Evolutionary conservation across 106 monocot species (phyloP).

Genomic region (Acorus gramineus): DNA sequence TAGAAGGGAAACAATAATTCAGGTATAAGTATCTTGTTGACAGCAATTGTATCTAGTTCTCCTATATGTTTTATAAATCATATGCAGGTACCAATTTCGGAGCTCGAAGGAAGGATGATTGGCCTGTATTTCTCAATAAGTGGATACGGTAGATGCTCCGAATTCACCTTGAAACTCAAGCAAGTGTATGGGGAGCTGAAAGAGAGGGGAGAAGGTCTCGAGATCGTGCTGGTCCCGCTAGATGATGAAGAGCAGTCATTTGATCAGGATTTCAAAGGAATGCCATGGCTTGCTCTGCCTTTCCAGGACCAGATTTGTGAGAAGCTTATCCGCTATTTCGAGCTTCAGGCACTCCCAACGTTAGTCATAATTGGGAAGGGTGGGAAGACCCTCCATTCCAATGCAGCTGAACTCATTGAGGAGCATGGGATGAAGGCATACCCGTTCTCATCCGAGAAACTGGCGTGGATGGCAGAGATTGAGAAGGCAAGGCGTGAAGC

Average conservation of each 20-base stretch:
- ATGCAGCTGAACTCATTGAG: constrained; percentile 54
- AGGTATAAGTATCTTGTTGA: no score
- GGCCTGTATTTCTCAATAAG: constrained; percentile 38
- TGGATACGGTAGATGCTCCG: constrained; percentile 14
- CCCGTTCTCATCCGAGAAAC: constrained; percentile 49
- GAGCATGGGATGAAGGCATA: constrained; percentile 48
- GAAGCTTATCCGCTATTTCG: constrained; percentile 50
- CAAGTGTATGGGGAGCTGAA: constrained; percentile 48
- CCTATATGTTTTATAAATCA: no score
- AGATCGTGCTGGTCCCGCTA: constrained; percentile 45
- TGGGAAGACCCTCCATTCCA: constrained; percentile 54
- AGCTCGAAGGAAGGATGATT: constrained; percentile 71
- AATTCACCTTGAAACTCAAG: constrained; percentile 34
- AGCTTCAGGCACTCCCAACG: constrained; percentile 35
- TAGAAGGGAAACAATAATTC: no score
- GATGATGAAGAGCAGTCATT: constrained; percentile 39
- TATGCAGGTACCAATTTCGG: constrained; percentile 49
- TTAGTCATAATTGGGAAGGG: constrained; percentile 55
- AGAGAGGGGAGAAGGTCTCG: constrained; percentile 52
- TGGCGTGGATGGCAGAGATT: constrained; percentile 32
- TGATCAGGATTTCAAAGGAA: constrained; percentile 16
- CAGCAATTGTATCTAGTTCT: no score
- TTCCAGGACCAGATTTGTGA: constrained; percentile 43
- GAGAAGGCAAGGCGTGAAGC: constrained; percentile 36
- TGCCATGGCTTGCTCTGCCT: constrained; percentile 73